Evolutionary conservation across 306 rosid species (phyloP).

Genomic region (Fragaria vesca): DNA sequence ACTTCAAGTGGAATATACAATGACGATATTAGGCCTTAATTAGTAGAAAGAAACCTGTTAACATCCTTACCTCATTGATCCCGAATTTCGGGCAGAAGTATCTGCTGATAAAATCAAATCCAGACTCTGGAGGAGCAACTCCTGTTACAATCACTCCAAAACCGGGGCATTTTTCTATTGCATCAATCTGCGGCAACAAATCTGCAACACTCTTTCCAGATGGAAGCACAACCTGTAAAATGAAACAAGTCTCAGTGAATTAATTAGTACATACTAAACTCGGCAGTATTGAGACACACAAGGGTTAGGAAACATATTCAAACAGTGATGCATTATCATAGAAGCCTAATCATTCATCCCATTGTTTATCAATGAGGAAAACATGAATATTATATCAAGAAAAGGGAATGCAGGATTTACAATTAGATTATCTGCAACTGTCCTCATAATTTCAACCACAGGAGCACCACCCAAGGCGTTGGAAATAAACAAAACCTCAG

Average conservation of each 20-base stretch:
- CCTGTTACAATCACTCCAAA: constrained; percentile 58
- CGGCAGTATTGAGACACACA: not conserved
- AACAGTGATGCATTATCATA: not conserved
- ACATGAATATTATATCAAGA: not conserved
- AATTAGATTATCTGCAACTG: constrained; percentile 32
- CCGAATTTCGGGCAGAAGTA: constrained; percentile 60
- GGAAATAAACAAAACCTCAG: constrained; percentile 39
- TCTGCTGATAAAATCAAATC: constrained; percentile 66
- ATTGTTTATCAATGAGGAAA: not conserved
- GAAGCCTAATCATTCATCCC: not conserved
- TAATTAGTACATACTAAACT: not conserved
- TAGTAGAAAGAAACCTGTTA: not conserved
- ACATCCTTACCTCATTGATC: constrained; percentile 55
- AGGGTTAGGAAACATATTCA: not conserved
- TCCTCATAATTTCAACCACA: constrained; percentile 48
- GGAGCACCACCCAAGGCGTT: constrained; percentile 47
- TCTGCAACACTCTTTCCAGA: constrained; percentile 48
- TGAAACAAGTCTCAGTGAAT: constrained; percentile 11
- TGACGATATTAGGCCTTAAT: not conserved
- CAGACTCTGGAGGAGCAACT: constrained; percentile 52
- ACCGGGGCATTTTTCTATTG: constrained; percentile 54
- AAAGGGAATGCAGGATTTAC: constrained; percentile 39
- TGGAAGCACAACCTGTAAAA: constrained; percentile 51
- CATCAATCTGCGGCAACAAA: constrained; percentile 52
- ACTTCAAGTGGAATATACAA: not conserved